phyloP scores from a whole-genome alignment of 73 alveolate species.

The Blepharisma stoltei region DNA sequence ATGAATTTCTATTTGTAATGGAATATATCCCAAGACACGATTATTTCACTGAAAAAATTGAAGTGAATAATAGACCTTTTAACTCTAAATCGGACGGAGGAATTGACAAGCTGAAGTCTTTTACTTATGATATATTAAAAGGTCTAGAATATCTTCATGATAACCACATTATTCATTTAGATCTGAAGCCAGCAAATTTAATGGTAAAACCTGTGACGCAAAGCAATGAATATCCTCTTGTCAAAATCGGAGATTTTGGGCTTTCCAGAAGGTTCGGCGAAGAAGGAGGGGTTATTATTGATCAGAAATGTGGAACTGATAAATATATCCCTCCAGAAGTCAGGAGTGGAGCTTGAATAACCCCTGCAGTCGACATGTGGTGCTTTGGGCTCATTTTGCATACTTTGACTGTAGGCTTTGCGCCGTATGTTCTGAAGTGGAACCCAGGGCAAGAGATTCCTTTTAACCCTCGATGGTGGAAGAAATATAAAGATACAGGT shows the following conservation, averaged over 20 bases:
- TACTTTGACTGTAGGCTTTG: constrained; percentile 51
- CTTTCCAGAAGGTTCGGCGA: not conserved
- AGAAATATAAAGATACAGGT: constrained; percentile 16
- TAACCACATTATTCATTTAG: constrained; percentile 55
- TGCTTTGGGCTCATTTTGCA: constrained; percentile 51
- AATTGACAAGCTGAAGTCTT: constrained; percentile 33
- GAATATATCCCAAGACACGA: constrained; percentile 47
- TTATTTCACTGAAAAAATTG: constrained; percentile 43
- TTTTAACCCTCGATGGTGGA: not conserved
- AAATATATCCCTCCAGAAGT: constrained; percentile 35
- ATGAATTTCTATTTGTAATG: constrained; percentile 37
- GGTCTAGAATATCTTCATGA: constrained; percentile 51
- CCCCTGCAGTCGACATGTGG: constrained; percentile 60
- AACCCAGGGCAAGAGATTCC: constrained; percentile 2
- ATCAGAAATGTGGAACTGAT: constrained; percentile 24
- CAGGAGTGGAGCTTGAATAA: constrained; percentile 19
- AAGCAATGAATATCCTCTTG: not conserved
- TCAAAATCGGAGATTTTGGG: constrained; percentile 22
- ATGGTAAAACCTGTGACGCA: not conserved
- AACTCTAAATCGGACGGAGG: constrained; percentile 28
- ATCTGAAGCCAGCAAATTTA: constrained; percentile 46
- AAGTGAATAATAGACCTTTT: constrained; percentile 27
- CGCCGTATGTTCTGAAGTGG: not conserved
- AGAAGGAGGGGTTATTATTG: not conserved
- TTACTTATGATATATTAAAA: constrained; percentile 38